These are phyloP conservation scores for Nemophila menziesii DNA, from an alignment of 257 asterid genomes.

Conservation along the genomic window DNA sequence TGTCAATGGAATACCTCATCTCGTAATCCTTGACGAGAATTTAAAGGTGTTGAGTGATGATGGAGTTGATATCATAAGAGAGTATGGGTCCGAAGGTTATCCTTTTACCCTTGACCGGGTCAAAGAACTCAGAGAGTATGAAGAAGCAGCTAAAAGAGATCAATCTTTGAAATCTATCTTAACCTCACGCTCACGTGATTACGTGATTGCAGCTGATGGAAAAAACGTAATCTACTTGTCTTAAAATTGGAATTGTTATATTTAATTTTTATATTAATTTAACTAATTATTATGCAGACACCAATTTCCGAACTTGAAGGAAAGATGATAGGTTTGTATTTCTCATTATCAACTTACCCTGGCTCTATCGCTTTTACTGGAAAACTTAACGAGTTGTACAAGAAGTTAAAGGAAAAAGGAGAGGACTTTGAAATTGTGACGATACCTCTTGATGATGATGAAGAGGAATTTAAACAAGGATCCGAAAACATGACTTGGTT, in stretches of 20 bases:
- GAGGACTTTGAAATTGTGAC: conserved; percentile 64
- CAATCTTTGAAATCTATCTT: conserved; percentile 58
- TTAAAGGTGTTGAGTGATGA: conserved; percentile 15
- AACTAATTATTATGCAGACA: conserved; percentile 31
- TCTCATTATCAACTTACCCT: conserved; percentile 23
- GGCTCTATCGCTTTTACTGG: conserved; percentile 34
- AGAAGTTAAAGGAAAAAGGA: conserved; percentile 37
- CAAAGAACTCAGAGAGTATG: conserved; percentile 27
- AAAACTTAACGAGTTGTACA: conserved; percentile 38
- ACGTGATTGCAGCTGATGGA: conserved; percentile 52
- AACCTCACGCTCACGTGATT: conserved; percentile 44
- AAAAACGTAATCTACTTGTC: conserved; percentile 35
- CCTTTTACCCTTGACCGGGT: conserved; percentile 21
- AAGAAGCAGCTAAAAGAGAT: conserved; percentile 53
- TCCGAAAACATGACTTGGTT: conserved; percentile 54
- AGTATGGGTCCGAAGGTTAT: conserved; percentile 17
- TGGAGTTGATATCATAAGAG: conserved; percentile 11
- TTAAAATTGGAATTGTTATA: neutral
- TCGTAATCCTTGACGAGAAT: conserved; percentile 17
- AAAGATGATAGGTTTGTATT: conserved; percentile 59
- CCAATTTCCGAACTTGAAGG: conserved; percentile 74
- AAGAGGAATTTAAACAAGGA: conserved; percentile 29
- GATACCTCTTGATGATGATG: conserved; percentile 87
- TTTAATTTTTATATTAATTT: too few relatives aligned
- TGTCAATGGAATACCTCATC: conserved; percentile 23